Evolutionary conservation across 2,329 filamentous ascomycete genomes (phyloP), one percentile per base, ranked within the genome.

Genomic region (Diaporthe nobilis): DNA sequence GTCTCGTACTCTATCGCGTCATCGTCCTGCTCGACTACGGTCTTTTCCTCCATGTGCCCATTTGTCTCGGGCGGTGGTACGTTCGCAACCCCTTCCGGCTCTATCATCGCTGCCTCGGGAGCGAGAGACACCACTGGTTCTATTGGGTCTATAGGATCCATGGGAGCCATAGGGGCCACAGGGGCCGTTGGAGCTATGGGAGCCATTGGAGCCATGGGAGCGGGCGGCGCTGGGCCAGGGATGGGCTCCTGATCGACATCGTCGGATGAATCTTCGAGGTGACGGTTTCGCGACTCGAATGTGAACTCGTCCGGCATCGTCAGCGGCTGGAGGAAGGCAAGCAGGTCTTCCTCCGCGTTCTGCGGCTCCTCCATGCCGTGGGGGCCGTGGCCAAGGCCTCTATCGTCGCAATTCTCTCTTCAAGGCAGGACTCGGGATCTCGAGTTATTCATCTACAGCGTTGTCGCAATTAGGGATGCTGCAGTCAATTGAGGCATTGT

Each of bases 271-370:
- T 75, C 73, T 25, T 39, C 55, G 58, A 17, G 49, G 22, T 70
- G 53, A 12, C 61, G 39, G 2, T 42, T 25, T 8, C 51, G n/a
- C 2, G 39, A n/a, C 42, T 77, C 73, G 49, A 75, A 75, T 10
- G 55, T 57, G 25, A 75, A 75, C n/a, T 73, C 57, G 0, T 75
- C 63, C 7, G 63, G 73, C 17, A 60, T 47, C 6, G 51, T 73
- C n/a, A 67, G 49, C 4, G 73, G 76, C 49, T 77, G 76, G 17
- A 77, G 76, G n/a, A 77, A 42, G n/a, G 76, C 71, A 28, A 75
- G 49, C 4, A 77, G 34, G 34, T 77, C 76, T 31, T 77, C 76
- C 44, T 77, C 76, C 12, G 58, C 73, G 44, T 71, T 53, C 57
- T 73, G 63, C 15, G 34, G 12, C 20, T 58, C 73, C 3, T 71